A percentile compares a stretch with the other conserved stretches of the same genome.
These are phyloP conservation scores for Phytophthora melonis DNA, from an alignment of 352 stramenopile genomes.

Conservation along the genomic window DNA sequence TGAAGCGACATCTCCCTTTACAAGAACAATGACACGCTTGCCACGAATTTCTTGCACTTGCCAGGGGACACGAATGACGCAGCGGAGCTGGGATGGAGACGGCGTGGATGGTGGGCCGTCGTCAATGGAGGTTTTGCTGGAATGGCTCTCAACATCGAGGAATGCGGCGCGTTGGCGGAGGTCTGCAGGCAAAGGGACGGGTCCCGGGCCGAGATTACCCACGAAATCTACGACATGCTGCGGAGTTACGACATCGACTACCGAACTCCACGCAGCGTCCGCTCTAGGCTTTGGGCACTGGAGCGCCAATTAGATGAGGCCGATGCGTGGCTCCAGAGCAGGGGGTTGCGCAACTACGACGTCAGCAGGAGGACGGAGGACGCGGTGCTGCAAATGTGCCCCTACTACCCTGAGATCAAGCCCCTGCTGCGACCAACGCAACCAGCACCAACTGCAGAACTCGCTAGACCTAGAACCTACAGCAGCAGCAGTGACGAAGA, in stretches of 20 bases:
- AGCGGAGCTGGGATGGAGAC: slow-evolving; percentile 16
- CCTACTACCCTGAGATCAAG: slow-evolving; percentile 2
- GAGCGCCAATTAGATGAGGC: neutral
- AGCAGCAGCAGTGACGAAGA: no score
- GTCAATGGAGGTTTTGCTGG: slow-evolving; percentile 20
- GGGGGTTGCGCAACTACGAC: neutral
- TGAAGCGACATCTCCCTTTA: slow-evolving; percentile 6
- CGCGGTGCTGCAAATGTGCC: slow-evolving; percentile 13
- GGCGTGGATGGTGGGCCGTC: slow-evolving; percentile 9
- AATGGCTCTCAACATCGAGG: neutral
- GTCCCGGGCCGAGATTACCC: neutral
- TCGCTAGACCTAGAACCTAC: no score
- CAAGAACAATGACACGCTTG: slow-evolving; percentile 10
- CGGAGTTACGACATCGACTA: neutral
- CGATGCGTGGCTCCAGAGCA: slow-evolving; percentile 1
- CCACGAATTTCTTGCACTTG: neutral
- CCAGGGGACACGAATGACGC: neutral
- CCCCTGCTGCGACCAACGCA: neutral
- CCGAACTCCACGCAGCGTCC: neutral
- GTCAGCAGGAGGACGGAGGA: neutral
- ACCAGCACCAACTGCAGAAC: neutral
- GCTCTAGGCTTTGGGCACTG: neutral
- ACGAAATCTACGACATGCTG: slow-evolving; percentile 1
- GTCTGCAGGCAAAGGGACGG: neutral
- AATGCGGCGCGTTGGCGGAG: slow-evolving; percentile 3